phyloP scores from a whole-genome alignment of 1,284 basidiomycete genomes.

The Ustilago curta region DNA sequence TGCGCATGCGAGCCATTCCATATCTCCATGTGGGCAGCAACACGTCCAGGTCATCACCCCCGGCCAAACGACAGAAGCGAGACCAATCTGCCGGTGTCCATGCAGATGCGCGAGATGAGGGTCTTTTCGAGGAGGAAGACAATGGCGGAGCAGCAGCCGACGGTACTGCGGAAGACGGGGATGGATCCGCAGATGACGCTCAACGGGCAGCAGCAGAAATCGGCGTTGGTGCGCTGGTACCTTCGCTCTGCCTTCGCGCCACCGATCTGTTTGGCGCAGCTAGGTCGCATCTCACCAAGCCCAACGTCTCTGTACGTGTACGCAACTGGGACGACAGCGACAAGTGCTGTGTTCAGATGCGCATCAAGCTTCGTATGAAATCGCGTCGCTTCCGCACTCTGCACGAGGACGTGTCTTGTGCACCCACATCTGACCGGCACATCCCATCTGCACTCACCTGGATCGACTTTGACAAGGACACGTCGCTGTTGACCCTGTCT shows the following conservation, averaged over 20 bases:
- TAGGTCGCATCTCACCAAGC: constrained; percentile 84
- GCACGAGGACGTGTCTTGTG: constrained; percentile 30
- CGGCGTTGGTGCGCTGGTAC: constrained; percentile 77
- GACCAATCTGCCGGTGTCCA: not conserved
- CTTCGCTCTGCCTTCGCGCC: constrained; percentile 83
- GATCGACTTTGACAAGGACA: constrained; percentile 81
- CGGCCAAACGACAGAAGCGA: constrained; percentile 19
- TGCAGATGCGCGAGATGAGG: constrained; percentile 27
- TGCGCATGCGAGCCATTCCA: constrained; percentile 82
- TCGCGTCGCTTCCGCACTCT: constrained; percentile 37
- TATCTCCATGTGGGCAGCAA: constrained; percentile 80
- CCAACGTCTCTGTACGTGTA: constrained; percentile 86
- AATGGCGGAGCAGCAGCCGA: not conserved
- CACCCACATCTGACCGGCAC: constrained; percentile 72
- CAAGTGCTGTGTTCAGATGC: constrained; percentile 73
- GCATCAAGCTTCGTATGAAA: constrained; percentile 76
- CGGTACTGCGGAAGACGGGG: constrained; percentile 10
- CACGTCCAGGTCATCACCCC: constrained; percentile 34
- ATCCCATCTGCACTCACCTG: constrained; percentile 80
- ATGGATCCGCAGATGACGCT: constrained; percentile 71
- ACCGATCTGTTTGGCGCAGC: constrained; percentile 82
- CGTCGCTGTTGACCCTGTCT: constrained; percentile 85
- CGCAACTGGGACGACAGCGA: constrained; percentile 89
- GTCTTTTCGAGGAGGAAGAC: constrained; percentile 31
- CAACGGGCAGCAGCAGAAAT: not conserved